Percentiles rank a stretch among this genome's conserved stretches.
These are phyloP conservation scores for Neonectria hederae DNA, from an alignment of 2,329 filamentous ascomycete genomes.

Conservation along the genomic window DNA sequence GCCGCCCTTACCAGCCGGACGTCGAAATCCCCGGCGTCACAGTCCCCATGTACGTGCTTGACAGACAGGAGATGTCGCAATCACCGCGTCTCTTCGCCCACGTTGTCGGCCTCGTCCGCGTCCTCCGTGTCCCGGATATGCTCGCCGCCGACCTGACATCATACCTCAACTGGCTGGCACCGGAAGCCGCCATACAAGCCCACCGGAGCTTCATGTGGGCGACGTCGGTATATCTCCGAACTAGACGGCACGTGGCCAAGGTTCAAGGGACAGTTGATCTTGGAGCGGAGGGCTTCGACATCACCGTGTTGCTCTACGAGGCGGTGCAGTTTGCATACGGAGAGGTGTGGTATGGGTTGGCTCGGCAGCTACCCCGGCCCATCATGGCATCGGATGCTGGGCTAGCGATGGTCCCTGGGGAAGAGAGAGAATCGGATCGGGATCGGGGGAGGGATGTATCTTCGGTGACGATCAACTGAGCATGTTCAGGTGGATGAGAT, in stretches of 20 bases:
- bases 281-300: conserved; percentile 36
- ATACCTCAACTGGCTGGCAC: conserved; percentile 48
- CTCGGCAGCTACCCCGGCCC: conserved; percentile 45
- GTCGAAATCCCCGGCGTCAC: conserved; percentile 17
- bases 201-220: conserved; percentile 45
- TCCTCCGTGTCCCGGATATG: conserved; percentile 37
- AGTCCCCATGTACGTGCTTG: conserved; percentile 31
- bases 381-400: conserved; percentile 39
- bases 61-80: conserved; percentile 29
- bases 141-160: conserved; percentile 34
- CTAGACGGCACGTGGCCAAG: conserved; percentile 39
- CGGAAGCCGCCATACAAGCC: conserved; percentile 35
- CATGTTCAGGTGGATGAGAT: background rate
- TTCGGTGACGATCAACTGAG: background rate
- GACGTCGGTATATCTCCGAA: conserved; percentile 41
- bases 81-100: conserved; percentile 43
- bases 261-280: conserved; percentile 16
- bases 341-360: conserved; percentile 42
- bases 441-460: background rate
- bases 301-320: conserved; percentile 42
- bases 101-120: conserved; percentile 45
- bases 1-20: conserved; percentile 2
- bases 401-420: conserved; percentile 3
- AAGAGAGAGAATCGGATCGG: background rate
- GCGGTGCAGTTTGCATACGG: conserved; percentile 44